Evolutionary conservation across 2,329 filamentous ascomycete species (phyloP).

Genomic region (Diaporthe helianthi): DNA sequence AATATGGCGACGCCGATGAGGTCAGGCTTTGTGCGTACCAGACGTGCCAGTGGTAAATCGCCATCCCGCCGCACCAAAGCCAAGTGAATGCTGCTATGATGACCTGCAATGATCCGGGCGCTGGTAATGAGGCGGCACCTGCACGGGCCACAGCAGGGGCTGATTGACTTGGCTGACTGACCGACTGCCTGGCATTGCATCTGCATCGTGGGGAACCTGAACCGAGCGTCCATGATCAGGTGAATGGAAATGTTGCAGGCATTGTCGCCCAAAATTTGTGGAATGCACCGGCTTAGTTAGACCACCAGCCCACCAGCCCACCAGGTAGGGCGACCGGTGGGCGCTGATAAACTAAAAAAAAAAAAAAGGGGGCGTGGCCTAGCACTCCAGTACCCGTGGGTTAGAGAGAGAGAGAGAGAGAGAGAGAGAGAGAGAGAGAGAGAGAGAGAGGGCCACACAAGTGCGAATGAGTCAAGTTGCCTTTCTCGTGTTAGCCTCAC

Average conservation of each 20-base stretch:
- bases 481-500: constrained; percentile 14
- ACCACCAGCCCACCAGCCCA: too few relatives aligned
- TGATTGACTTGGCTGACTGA: too few relatives aligned
- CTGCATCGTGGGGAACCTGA: not conserved
- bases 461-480: constrained; percentile 6
- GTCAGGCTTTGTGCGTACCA: not conserved
- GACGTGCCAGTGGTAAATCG: not conserved
- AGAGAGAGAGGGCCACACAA: too few relatives aligned
- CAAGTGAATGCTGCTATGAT: not conserved
- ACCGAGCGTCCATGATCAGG: constrained; percentile 4
- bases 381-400: not conserved
- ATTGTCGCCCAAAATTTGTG: constrained; percentile 7
- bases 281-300: too few relatives aligned
- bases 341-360: too few relatives aligned
- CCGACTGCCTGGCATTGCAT: too few relatives aligned
- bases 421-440: too few relatives aligned
- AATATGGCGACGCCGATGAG: not conserved
- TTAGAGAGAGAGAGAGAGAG: too few relatives aligned
- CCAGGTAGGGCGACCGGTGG: constrained; percentile 5
- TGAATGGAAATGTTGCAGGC: constrained; percentile 4
- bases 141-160: too few relatives aligned
- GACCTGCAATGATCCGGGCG: not conserved
- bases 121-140: not conserved
- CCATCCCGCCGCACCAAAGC: not conserved
- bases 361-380: constrained; percentile 1